These are phyloP conservation scores for Yarrowia hollandica DNA, from an alignment of 805 yeast species.

Conservation along the genomic window DNA sequence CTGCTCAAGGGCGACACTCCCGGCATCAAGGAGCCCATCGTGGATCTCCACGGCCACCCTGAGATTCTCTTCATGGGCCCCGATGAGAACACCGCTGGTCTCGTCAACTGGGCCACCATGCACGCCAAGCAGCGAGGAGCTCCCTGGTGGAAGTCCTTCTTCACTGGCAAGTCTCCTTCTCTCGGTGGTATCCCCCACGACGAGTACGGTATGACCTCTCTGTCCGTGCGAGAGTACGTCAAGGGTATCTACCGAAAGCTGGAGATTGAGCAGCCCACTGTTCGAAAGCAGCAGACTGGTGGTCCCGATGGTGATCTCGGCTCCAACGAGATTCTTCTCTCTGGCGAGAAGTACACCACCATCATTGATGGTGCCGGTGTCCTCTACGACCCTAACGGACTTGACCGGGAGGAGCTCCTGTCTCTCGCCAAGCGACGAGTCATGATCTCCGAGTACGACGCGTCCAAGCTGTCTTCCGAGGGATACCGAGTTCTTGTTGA, in stretches of 20 bases:
- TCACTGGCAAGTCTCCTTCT: conserved; percentile 90
- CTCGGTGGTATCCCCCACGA: conserved; percentile 99
- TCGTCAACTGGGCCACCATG: conserved; percentile 95
- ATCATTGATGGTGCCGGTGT: conserved; percentile 96
- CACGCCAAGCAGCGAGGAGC: conserved; percentile 93
- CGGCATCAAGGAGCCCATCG: conserved; percentile 77
- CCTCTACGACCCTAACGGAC: conserved; percentile 85
- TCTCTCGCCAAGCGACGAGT: conserved; percentile 76
- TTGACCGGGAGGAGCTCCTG: conserved; percentile 73
- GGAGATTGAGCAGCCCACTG: conserved; percentile 54
- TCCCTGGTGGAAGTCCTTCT: conserved; percentile 97
- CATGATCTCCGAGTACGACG: conserved; percentile 71
- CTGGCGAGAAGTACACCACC: conserved; percentile 83
- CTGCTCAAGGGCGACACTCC: conserved; percentile 69
- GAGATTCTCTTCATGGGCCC: conserved; percentile 97
- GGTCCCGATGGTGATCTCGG: conserved; percentile 99
- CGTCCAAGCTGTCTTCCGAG: conserved; percentile 59
- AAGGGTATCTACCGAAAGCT: conserved; percentile 82
- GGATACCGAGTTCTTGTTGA: conserved; percentile 87
- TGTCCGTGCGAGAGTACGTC: conserved; percentile 90
- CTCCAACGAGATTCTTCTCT: conserved; percentile 86
- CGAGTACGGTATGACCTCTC: conserved; percentile 95
- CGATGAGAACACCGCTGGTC: conserved; percentile 97
- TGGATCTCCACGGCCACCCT: conserved; percentile 77
- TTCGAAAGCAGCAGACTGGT: conserved; percentile 91